Evolutionary conservation across 106 monocot species (phyloP).

Genomic region (Phalaenopsis aphrodite): DNA sequence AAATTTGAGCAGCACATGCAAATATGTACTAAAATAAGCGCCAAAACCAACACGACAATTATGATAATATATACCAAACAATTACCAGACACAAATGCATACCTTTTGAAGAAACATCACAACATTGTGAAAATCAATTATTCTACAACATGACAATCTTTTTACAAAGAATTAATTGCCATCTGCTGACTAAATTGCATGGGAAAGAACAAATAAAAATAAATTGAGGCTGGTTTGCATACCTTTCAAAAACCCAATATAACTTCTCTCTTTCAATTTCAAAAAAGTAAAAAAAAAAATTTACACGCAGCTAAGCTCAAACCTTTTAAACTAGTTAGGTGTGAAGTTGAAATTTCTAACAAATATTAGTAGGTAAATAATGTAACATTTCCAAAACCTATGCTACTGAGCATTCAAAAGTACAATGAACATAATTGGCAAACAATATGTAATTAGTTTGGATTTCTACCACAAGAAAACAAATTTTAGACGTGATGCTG

Average conservation of each 20-base stretch:
- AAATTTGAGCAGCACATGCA: not conserved
- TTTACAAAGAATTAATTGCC: not conserved
- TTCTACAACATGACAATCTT: not conserved
- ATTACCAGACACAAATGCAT: not conserved
- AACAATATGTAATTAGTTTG: too few relatives aligned
- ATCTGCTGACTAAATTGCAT: not conserved
- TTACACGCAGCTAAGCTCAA: not conserved
- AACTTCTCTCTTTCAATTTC: too few relatives aligned
- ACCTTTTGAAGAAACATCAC: not conserved
- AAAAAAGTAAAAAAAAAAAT: too few relatives aligned
- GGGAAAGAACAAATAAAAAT: not conserved
- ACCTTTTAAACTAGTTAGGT: not conserved
- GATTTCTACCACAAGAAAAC: too few relatives aligned
- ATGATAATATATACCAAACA: not conserved
- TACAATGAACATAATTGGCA: not conserved
- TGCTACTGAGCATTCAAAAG: not conserved
- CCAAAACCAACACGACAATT: not conserved
- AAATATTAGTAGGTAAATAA: not conserved
- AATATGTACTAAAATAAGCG: not conserved
- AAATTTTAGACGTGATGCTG: too few relatives aligned
- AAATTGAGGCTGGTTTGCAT: not conserved
- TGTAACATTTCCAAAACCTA: not conserved
- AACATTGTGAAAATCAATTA: not conserved
- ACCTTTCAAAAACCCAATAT: too few relatives aligned
- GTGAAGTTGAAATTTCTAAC: not conserved